Evolutionary conservation across 2,329 filamentous ascomycete species (phyloP).

Genomic region (Truncatella angustata): DNA sequence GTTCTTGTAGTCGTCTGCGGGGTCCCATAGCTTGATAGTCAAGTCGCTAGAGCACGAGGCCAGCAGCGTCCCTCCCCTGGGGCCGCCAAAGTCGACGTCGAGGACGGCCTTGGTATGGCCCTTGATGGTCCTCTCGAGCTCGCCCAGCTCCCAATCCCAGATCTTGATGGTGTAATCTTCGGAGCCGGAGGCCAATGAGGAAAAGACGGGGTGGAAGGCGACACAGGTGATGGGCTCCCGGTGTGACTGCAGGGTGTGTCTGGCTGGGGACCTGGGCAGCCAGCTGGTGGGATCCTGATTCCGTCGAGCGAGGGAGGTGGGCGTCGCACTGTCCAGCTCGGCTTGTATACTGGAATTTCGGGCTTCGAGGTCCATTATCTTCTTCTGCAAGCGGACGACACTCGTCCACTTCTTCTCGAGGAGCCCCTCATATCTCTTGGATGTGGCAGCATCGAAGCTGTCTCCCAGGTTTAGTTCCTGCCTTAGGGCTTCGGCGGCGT

Average conservation of each 20-base stretch:
- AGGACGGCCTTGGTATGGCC: constrained; percentile 87
- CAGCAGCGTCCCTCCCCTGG: constrained; percentile 73
- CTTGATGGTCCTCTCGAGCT: constrained; percentile 86
- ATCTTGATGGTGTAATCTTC: constrained; percentile 95
- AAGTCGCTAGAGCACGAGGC: constrained; percentile 85
- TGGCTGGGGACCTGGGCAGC: constrained; percentile 79
- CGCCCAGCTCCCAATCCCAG: constrained; percentile 94
- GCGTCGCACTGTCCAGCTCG: constrained; percentile 83
- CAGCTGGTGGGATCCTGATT: constrained; percentile 84
- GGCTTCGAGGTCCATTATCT: constrained; percentile 94
- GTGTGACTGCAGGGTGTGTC: constrained; percentile 82
- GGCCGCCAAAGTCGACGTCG: constrained; percentile 88
- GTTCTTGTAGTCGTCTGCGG: constrained; percentile 90
- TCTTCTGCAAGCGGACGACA: constrained; percentile 91
- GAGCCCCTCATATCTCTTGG: constrained; percentile 91
- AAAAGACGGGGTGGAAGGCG: constrained; percentile 90
- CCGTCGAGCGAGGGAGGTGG: constrained; percentile 68
- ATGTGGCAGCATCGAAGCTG: constrained; percentile 73
- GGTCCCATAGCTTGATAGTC: constrained; percentile 95
- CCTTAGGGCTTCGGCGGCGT: constrained; percentile 69
- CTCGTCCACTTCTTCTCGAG: constrained; percentile 99
- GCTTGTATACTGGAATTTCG: constrained; percentile 70
- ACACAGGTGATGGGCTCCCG: constrained; percentile 79
- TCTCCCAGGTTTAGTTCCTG: constrained; percentile 73
- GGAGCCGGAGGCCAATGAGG: constrained; percentile 83